A percentile compares a stretch with the other conserved stretches of the same genome.
Evolutionary conservation across 371 early-diverging fungal species (phyloP).

Genomic region (Choanephora cucurbitarum): DNA sequence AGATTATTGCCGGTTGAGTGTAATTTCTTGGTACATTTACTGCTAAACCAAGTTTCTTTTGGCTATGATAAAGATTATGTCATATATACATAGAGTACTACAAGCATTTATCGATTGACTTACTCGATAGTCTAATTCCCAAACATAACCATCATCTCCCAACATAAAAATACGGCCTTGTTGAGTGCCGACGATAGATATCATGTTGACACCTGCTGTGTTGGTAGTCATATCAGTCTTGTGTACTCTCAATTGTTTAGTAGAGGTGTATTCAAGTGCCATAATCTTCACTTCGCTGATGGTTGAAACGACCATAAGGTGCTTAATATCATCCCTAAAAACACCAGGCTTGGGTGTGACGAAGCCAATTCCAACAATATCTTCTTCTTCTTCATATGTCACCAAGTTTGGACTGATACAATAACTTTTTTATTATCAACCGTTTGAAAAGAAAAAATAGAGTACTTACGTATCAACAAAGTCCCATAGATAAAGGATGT

Average conservation of each 20-base stretch:
- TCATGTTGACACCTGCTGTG: conserved; percentile 78
- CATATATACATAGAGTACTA: too few species aligned
- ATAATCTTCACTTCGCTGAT: conserved; percentile 79
- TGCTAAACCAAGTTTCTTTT: conserved; percentile 83
- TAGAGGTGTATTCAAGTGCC: conserved; percentile 56
- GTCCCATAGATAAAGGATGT: conserved; percentile 86
- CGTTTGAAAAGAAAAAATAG: too few species aligned
- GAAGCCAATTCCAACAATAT: conserved; percentile 82
- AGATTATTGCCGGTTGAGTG: conserved; percentile 16
- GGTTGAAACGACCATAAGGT: conserved; percentile 86
- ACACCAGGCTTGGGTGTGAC: conserved; percentile 75
- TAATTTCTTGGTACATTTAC: conserved; percentile 68
- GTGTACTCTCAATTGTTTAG: conserved; percentile 53
- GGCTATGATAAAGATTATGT: too few species aligned
- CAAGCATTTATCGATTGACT: too few species aligned
- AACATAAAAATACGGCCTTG: conserved; percentile 88
- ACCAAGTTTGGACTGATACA: conserved; percentile 57
- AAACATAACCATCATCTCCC: conserved; percentile 84
- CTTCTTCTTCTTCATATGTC: conserved; percentile 79
- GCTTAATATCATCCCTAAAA: conserved; percentile 74
- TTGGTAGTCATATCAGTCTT: conserved; percentile 76
- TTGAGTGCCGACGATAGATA: conserved; percentile 71
- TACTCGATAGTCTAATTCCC: conserved; percentile 88
- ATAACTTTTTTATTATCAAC: too few species aligned
- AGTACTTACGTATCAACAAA: conserved; percentile 73